Evolutionary conservation across 345 rosid species (phyloP), one percentile per base, ranked within the genome.

Genomic region (Eucalyptus erythrocorys): DNA sequence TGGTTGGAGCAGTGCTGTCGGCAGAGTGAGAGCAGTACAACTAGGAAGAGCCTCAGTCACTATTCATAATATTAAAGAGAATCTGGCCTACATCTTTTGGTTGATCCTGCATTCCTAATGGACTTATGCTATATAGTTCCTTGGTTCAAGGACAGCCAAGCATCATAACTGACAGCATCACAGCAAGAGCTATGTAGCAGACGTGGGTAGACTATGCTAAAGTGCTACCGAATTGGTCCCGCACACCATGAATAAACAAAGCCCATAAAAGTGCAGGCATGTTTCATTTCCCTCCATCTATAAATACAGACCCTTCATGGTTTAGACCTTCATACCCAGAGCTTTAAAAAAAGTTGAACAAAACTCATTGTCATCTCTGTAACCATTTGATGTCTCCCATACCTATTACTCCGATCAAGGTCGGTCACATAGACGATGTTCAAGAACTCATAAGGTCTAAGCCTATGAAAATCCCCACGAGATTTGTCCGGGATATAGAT

Each of bases 391-490:
- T 96, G 99, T 94, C 99, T 90, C 97, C 97, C 17, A 91, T 88
- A 22, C 96, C 95, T 34, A 87, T 89, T 88, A 90, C 90, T 84
- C 93, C 95, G 2, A 86, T 95, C 88, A 94, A 92, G n/a, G 95
- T 95, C 89, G 99, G 99, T 50, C 95, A 92, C 87, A 93, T 96
- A 49, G 98, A 96, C 21, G 99, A 97, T 93, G 99, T 96, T 82
- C 99, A 97, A 91, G 99, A 96, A 92, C 94, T 97, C 27, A 94
- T 94, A 57, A 96, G 94, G 86, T 76, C 93, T 34, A 92, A 92
- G 90, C 96, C 97, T 89, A 91, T 93, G 85, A 89, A 87, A 89
- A 88, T 97, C 59, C 99, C 99, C 40, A 93, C 95, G 85, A 93
- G 99, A 91, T 97, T 96, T 82, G 94, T 97, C 5, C 90, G 98